A percentile compares a stretch with the other conserved stretches of the same genome.
Conservation (phyloP, 208 protist species). For the Acanthamoeba lenticulata region DNA sequence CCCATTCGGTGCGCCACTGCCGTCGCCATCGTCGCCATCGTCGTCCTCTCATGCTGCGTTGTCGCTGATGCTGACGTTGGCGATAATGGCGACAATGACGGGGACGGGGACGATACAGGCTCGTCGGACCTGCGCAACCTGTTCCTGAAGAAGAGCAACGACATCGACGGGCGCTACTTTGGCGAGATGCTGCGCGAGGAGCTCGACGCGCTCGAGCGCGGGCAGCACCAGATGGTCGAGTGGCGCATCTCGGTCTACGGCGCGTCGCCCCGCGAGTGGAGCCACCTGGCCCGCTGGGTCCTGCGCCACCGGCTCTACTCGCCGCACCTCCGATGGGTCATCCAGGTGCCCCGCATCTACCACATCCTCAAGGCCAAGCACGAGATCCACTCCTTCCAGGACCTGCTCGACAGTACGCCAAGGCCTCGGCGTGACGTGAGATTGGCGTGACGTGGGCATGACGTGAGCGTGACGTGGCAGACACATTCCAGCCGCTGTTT, state of each 20-base stretch:
- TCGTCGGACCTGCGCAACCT: conserved; percentile 90
- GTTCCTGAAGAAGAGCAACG: conserved; percentile 99
- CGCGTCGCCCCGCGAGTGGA: conserved; percentile 94
- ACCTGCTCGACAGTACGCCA: conserved; percentile 94
- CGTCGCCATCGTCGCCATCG: too few species aligned
- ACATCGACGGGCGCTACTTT: conserved; percentile 97
- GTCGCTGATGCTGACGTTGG: not conserved
- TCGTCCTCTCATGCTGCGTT: not conserved
- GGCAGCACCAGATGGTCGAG: conserved; percentile 88
- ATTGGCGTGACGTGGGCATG: too few species aligned
- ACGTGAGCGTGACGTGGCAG: too few species aligned
- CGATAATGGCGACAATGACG: not conserved
- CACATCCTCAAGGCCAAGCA: conserved; percentile 92
- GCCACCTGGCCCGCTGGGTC: conserved; percentile 96
- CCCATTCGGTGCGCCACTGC: conserved; percentile 84
- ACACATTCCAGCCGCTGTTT: conserved; percentile 98
- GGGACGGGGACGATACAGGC: too few species aligned
- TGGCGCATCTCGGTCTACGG: conserved; percentile 91
- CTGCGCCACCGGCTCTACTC: conserved; percentile 94
- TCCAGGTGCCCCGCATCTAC: conserved; percentile 97
- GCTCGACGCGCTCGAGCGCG: conserved; percentile 6
- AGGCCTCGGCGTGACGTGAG: too few species aligned
- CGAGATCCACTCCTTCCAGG: conserved; percentile 93
- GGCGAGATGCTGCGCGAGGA: conserved; percentile 87
- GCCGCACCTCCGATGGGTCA: conserved; percentile 96